Percentiles rank a stretch among this genome's conserved stretches.
phyloP scores from a whole-genome alignment of 306 rosid species.

The Echinosophora koreensis region DNA sequence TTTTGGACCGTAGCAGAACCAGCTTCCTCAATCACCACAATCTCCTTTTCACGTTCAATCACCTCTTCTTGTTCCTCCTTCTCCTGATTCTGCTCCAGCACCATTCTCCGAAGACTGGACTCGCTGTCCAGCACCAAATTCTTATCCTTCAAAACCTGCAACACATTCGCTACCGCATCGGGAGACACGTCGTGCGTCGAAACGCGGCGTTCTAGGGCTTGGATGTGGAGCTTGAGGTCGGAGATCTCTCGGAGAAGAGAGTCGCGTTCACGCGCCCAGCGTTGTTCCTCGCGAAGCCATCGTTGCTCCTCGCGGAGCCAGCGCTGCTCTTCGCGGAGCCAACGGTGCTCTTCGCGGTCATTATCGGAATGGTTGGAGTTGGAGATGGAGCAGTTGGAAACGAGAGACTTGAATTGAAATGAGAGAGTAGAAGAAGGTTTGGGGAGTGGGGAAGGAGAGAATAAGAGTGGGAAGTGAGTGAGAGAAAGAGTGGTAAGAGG shows the following conservation, averaged over 20 bases:
- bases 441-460: conserved; percentile 42
- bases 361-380: conserved; percentile 44
- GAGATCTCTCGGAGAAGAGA: conserved; percentile 68
- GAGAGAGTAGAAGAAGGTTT: background rate
- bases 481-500: conserved; percentile 41
- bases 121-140: conserved; percentile 65
- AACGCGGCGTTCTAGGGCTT: conserved; percentile 60
- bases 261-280: conserved; percentile 81
- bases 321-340: conserved; percentile 92
- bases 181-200: conserved; percentile 51
- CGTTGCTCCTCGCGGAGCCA: conserved; percentile 90
- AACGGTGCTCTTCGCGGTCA: conserved; percentile 66
- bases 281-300: conserved; percentile 86
- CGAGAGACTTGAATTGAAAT: conserved; percentile 47
- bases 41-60: conserved; percentile 51
- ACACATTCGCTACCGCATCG: conserved; percentile 59
- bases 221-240: conserved; percentile 69
- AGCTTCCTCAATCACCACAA: conserved; percentile 57
- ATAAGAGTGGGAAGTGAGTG: conserved; percentile 3
- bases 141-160: conserved; percentile 77
- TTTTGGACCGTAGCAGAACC: conserved; percentile 37
- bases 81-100: conserved; percentile 56
- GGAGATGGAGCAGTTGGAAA: conserved; percentile 45
- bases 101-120: conserved; percentile 49
- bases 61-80: conserved; percentile 41